These are phyloP conservation scores for Paraconiothyrium sp. DNA, from an alignment of 2,329 filamentous ascomycete genomes.

Conservation along the genomic window DNA sequence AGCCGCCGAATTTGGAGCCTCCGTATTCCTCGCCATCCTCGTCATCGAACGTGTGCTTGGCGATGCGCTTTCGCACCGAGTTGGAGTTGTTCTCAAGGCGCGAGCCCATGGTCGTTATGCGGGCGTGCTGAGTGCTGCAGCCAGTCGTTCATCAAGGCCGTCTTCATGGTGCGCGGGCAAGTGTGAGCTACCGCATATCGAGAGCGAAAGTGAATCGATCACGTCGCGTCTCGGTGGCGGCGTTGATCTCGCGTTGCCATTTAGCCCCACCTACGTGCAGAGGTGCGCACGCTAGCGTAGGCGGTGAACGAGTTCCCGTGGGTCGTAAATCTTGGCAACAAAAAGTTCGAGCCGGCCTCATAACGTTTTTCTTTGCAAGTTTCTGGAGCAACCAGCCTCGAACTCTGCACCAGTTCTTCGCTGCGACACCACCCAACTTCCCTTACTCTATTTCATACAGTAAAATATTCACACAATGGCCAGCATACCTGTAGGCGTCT, in stretches of 20 bases:
- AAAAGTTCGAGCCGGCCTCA: conserved; percentile 35
- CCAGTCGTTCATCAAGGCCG: conserved; percentile 28
- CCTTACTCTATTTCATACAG: conserved; percentile 1
- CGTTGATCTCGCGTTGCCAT: conserved; percentile 24
- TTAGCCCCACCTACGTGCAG: not conserved
- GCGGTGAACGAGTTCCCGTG: conserved; percentile 32
- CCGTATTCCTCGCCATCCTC: conserved; percentile 93
- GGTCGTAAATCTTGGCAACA: conserved; percentile 29
- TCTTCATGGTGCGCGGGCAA: conserved; percentile 38
- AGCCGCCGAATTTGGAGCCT: conserved; percentile 85
- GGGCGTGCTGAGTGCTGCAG: conserved; percentile 20
- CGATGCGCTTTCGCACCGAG: conserved; percentile 70
- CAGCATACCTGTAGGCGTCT: conserved; percentile 75
- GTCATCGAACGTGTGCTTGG: conserved; percentile 76
- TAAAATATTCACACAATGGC: conserved; percentile 44
- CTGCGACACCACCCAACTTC: conserved; percentile 16
- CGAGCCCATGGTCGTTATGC: conserved; percentile 64
- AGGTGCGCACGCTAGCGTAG: conserved; percentile 13
- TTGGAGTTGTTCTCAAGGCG: conserved; percentile 68
- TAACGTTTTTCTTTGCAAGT: conserved; percentile 23
- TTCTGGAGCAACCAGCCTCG: conserved; percentile 27
- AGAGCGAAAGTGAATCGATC: conserved; percentile 14
- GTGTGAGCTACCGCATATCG: conserved; percentile 19
- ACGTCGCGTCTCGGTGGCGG: conserved; percentile 26
- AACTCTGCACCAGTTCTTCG: conserved; percentile 29